These are phyloP conservation scores for Fusarium pseudoanthophilum DNA, from an alignment of 2,329 filamentous ascomycete genomes.

Conservation along the genomic window DNA sequence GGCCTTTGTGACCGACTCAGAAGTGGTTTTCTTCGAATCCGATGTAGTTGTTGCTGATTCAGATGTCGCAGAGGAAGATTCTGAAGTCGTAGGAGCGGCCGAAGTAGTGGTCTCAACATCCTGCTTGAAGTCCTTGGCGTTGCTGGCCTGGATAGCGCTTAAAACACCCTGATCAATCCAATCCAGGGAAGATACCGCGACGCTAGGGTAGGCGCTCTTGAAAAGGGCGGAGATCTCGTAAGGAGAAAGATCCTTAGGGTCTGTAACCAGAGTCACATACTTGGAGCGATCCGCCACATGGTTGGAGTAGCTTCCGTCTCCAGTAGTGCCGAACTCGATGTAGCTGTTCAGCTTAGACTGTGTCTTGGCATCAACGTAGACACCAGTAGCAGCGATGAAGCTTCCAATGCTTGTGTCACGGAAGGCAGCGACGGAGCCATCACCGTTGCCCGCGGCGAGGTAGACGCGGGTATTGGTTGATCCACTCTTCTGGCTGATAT, in stretches of 20 bases:
- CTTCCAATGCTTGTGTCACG: constrained; percentile 52
- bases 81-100: neutral
- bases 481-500: constrained; percentile 46
- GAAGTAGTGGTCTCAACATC: neutral
- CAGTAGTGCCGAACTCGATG: constrained; percentile 55
- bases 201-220: constrained; percentile 13
- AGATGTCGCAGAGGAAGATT: neutral
- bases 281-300: constrained; percentile 49
- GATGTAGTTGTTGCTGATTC: neutral
- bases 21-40: neutral
- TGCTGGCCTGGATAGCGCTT: constrained; percentile 33
- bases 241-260: constrained; percentile 45
- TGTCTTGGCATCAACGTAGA: constrained; percentile 46
- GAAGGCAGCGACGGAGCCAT: constrained; percentile 54
- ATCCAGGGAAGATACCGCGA: constrained; percentile 23
- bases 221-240: constrained; percentile 37
- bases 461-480: constrained; percentile 53
- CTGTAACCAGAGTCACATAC: constrained; percentile 50
- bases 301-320: constrained; percentile 52
- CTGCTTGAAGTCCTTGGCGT: constrained; percentile 22
- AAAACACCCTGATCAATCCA: constrained; percentile 38
- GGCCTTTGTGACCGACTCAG: neutral
- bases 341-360: constrained; percentile 50
- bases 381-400: constrained; percentile 52
- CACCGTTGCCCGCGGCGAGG: constrained; percentile 54